Conservation (phyloP, 2,329 filamentous ascomycete genomes). For the Penicillium sp. region DNA sequence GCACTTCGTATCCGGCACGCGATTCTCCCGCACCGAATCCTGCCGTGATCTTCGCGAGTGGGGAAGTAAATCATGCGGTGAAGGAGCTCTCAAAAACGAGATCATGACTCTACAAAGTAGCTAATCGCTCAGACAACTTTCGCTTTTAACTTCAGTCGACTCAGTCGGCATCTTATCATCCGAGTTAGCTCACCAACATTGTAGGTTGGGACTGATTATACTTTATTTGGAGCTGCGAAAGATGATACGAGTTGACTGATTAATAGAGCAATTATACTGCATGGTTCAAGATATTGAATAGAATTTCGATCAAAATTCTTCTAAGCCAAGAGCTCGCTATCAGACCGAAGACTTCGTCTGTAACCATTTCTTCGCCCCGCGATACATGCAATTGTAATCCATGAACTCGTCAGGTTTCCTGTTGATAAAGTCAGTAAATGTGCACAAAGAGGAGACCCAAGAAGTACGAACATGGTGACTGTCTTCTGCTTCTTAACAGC, state of each 20-base stretch:
- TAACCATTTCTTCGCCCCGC: conserved; percentile 10
- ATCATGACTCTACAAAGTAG: background rate
- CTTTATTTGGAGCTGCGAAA: too few species aligned
- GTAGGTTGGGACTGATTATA: too few species aligned
- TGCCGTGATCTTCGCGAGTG: background rate
- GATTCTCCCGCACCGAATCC: background rate
- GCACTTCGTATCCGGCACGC: background rate
- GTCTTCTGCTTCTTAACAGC: conserved; percentile 7
- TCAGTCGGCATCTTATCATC: background rate
- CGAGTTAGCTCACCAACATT: background rate
- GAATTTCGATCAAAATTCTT: too few species aligned
- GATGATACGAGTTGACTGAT: too few species aligned
- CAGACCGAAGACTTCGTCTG: too few species aligned
- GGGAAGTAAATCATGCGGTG: background rate
- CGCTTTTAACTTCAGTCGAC: too few species aligned
- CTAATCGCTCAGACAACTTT: background rate
- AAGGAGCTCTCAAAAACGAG: background rate
- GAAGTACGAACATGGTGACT: conserved; percentile 8
- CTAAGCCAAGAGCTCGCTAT: too few species aligned
- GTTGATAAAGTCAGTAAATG: background rate
- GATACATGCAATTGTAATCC: conserved; percentile 19
- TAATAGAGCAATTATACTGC: too few species aligned
- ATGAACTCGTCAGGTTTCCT: conserved; percentile 19
- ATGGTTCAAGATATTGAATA: too few species aligned
- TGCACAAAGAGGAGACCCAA: too few species aligned